Conservation (phyloP, 1,284 basidiomycete genomes). For the Xerocomus nothofagi region DNA sequence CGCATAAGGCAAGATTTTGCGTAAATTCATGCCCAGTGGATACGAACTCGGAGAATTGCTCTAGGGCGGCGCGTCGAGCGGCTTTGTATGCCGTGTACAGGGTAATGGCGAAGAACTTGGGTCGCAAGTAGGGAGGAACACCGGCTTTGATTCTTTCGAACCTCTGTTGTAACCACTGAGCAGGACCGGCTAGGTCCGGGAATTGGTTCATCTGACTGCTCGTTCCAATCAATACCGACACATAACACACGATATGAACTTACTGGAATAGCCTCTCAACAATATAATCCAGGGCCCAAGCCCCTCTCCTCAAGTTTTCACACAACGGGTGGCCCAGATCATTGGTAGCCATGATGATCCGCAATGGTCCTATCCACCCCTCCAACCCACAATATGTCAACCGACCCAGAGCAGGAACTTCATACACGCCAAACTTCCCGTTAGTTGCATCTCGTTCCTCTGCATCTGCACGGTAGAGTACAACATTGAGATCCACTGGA, state of each 20-base stretch:
- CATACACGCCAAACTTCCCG: conserved; percentile 74
- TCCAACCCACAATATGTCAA: conserved; percentile 90
- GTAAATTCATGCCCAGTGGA: conserved; percentile 85
- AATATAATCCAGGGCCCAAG: conserved; percentile 90
- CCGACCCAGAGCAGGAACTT: conserved; percentile 70
- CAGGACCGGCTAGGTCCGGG: conserved; percentile 69
- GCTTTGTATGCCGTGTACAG: conserved; percentile 91
- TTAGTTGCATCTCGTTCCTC: conserved; percentile 88
- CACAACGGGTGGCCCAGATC: conserved; percentile 92
- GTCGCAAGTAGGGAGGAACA: conserved; percentile 84
- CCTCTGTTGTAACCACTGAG: conserved; percentile 80
- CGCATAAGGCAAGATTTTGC: conserved; percentile 81
- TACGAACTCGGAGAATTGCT: conserved; percentile 86
- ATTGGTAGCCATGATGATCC: conserved; percentile 81
- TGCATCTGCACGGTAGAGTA: conserved; percentile 81
- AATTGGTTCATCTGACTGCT: conserved; percentile 65
- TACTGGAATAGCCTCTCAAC: conserved; percentile 70
- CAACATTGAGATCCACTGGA: conserved; percentile 84
- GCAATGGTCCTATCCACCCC: conserved; percentile 91
- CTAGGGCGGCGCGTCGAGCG: conserved; percentile 74
- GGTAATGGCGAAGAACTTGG: conserved; percentile 91
- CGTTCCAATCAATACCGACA: conserved; percentile 5
- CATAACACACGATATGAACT: conserved; percentile 32
- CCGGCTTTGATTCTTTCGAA: conserved; percentile 75
- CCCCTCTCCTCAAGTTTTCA: conserved; percentile 80